Evolutionary conservation across 345 rosid genomes (phyloP).

Genomic region (Brassica rapa): DNA sequence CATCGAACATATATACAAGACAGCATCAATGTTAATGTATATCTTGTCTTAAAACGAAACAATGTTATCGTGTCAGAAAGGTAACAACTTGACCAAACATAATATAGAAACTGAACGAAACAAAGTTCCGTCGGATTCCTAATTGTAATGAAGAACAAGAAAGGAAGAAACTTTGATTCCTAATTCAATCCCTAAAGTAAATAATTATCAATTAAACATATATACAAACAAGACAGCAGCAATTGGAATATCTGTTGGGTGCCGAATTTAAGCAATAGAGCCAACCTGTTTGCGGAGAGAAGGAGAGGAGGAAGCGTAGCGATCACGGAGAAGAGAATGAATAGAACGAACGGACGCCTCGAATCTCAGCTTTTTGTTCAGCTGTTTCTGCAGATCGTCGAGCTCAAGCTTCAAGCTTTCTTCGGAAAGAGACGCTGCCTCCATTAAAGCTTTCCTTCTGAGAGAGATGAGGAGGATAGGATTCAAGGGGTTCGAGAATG

Average conservation of each 20-base stretch:
- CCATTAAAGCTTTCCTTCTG: slow-evolving; percentile 6
- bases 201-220: background rate
- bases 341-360: slow-evolving; percentile 74
- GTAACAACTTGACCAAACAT: background rate
- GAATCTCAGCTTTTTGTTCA: slow-evolving; percentile 75
- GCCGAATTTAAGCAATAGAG: background rate
- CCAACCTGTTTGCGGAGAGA: slow-evolving; percentile 59
- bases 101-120: background rate
- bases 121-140: background rate
- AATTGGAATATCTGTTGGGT: background rate
- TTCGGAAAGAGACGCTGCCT: slow-evolving; percentile 42
- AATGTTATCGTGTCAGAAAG: slow-evolving; percentile 31
- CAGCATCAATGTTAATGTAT: slow-evolving; percentile 52
- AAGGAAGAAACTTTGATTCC: background rate
- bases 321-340: slow-evolving; percentile 52
- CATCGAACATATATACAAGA: background rate
- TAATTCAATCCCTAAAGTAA: background rate
- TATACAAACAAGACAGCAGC: background rate
- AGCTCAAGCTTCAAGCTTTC: slow-evolving; percentile 58
- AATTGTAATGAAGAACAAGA: background rate
- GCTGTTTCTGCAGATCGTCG: slow-evolving; percentile 77
- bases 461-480: background rate
- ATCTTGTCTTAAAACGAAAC: slow-evolving; percentile 61
- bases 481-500: background rate
- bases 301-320: slow-evolving; percentile 63